Evolutionary conservation across 352 stramenopile species (phyloP), one percentile per base, ranked within the genome.

Genomic region (Achlya hypogyna): DNA sequence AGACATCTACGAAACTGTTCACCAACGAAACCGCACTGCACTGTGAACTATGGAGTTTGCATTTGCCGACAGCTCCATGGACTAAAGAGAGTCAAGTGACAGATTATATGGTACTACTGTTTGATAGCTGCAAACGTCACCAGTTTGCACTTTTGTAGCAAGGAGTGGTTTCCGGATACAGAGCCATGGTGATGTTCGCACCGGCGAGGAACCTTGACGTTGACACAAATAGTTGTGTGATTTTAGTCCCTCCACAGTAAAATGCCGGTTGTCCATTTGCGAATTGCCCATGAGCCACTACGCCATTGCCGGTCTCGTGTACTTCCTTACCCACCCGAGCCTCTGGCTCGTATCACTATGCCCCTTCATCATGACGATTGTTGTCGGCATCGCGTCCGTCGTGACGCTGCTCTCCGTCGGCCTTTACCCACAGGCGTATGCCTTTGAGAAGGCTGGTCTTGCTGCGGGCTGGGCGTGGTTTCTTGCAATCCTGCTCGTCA

Each of bases 261-360:
- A 49, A 49, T 49, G 42, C 22, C 42, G 22, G 22, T 49, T 49
- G 42, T 49, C 6, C n/a, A 51, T 63, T 49, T 52, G 54, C 54
- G 34, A 22, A n/a, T 53, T 23, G 5, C 4, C 45, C 42, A 67
- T 67, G 60, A 51, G 28, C 16, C 40, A 23, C 20, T 67, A 67
- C 25, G 60, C 42, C 4, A 14, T 52, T 4, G 38, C 25, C 22
- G 60, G 60, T 20, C n/a, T 67, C 28, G n/a, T 34, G 28, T 88
- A 87, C 76, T 88, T 87, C 65, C 29, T 75, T 56, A 71, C 75
- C n/a, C 78, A 88, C 56, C 80, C 82, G 63, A 63, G 70, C 25
- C 71, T 91, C 16, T 91, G 82, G 82, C 43, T 74, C 34, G 75
- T 69, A 54, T 74, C 76, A 53, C 38, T 89, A 14, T 86, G 75